A percentile compares a stretch with the other conserved stretches of the same genome.
phyloP scores from a whole-genome alignment of 2,329 filamentous ascomycete genomes.

The Penicillium sp. region DNA sequence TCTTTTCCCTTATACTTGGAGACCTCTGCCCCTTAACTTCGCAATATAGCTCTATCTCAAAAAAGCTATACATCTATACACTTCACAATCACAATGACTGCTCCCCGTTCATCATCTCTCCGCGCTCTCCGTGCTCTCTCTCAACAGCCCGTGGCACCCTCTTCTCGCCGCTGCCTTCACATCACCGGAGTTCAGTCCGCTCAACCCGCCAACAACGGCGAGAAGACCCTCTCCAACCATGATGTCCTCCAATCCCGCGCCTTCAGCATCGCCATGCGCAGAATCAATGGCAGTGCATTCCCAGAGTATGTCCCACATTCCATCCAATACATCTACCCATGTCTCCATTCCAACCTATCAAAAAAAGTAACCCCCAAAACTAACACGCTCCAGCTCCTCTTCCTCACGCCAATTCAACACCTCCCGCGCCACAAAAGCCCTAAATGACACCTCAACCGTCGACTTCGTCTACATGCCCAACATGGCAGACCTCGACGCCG shows the following conservation, averaged over 20 bases:
- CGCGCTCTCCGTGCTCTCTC: constrained; percentile 40
- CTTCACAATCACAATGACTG: constrained; percentile 31
- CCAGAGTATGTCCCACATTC: constrained; percentile 27
- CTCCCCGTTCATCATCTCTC: constrained; percentile 40
- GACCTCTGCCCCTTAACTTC: not conserved
- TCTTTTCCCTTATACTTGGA: constrained; percentile 2
- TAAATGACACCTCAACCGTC: constrained; percentile 52
- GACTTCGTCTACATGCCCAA: constrained; percentile 56
- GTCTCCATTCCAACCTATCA: not conserved
- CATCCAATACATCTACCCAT: not conserved
- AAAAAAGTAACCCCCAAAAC: not conserved
- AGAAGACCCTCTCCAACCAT: constrained; percentile 47
- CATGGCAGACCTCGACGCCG: constrained; percentile 38
- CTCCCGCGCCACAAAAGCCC: constrained; percentile 48
- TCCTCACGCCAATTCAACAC: constrained; percentile 54
- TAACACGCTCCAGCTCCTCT: constrained; percentile 43
- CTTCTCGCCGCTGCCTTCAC: constrained; percentile 45
- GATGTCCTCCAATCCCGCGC: constrained; percentile 46
- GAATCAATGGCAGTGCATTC: constrained; percentile 39
- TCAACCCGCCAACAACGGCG: constrained; percentile 42
- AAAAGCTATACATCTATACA: not conserved
- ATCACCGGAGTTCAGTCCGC: constrained; percentile 54
- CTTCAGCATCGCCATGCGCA: constrained; percentile 47
- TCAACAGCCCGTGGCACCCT: constrained; percentile 29
- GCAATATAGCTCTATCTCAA: not conserved